Evolutionary conservation across 108 stramenopile species (phyloP).

Genomic region (Skeletonema costatum): DNA sequence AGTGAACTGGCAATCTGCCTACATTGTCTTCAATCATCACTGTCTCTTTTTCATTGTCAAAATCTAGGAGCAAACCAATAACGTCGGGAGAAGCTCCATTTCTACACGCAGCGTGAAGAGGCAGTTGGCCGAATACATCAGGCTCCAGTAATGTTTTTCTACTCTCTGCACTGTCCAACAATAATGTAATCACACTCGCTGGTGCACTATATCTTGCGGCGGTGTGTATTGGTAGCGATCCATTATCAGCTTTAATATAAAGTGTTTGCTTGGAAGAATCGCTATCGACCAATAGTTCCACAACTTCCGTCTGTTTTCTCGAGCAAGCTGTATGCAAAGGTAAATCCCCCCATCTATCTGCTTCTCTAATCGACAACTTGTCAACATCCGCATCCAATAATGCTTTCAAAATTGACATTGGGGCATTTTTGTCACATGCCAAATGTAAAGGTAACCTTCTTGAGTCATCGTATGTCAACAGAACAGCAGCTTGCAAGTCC

Average conservation of each 20-base stretch:
- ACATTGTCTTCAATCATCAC: conserved; percentile 53
- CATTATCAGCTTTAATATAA: conserved; percentile 49
- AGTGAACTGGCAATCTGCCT: conserved; percentile 63
- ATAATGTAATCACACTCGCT: conserved; percentile 46
- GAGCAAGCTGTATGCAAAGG: conserved; percentile 42
- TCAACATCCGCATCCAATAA: conserved; percentile 54
- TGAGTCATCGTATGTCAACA: conserved; percentile 42
- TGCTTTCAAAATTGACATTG: conserved; percentile 53
- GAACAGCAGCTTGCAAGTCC: conserved; percentile 49
- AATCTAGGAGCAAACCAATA: conserved; percentile 44
- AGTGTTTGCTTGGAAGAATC: conserved; percentile 50
- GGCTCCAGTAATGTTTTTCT: conserved; percentile 41
- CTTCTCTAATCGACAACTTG: conserved; percentile 42
- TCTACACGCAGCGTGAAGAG: conserved; percentile 69
- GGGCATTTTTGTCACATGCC: conserved; percentile 73
- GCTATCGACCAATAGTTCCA: conserved; percentile 58
- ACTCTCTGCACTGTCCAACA: conserved; percentile 46
- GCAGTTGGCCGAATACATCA: conserved; percentile 56
- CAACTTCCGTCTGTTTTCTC: conserved; percentile 41
- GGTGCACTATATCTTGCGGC: conserved; percentile 66
- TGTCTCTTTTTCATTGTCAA: conserved; percentile 41
- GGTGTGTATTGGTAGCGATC: conserved; percentile 61
- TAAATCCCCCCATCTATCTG: conserved; percentile 67
- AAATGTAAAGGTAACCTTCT: conserved; percentile 61
- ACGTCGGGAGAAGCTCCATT: conserved; percentile 47